phyloP scores from a whole-genome alignment of 2,329 filamentous ascomycete genomes.

The Pseudocercospora musae region DNA sequence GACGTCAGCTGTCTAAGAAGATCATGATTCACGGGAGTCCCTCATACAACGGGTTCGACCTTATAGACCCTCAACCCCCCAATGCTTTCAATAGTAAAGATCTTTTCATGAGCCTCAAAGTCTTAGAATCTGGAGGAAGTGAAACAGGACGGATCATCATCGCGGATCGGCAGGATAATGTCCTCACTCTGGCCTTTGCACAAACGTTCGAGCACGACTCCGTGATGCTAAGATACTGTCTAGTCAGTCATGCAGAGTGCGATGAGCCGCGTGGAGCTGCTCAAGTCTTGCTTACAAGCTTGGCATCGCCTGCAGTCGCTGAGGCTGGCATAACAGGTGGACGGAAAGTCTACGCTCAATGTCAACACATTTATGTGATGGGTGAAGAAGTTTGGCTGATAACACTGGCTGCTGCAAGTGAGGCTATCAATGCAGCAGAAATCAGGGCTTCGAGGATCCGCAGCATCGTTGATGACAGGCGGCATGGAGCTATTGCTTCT shows the following conservation, averaged over 20 bases:
- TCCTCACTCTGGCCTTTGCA: not conserved
- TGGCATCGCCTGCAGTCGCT: not conserved
- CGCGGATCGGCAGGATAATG: not conserved
- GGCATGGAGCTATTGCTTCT: not conserved
- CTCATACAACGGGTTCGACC: not conserved
- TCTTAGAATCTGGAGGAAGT: not conserved
- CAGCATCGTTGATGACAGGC: not conserved
- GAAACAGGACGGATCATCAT: not conserved
- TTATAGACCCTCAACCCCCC: not conserved
- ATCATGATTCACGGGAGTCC: not conserved
- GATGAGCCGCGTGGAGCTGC: not conserved
- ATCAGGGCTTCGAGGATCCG: not conserved
- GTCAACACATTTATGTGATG: not conserved
- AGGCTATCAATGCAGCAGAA: not conserved
- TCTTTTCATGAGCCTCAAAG: not conserved
- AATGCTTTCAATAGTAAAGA: not conserved
- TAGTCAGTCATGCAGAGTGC: not conserved
- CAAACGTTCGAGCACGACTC: not conserved
- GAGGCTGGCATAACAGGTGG: not conserved
- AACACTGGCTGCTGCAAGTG: not conserved
- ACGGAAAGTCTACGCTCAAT: not conserved
- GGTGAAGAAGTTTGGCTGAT: not conserved
- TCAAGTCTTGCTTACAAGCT: not conserved
- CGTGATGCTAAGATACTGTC: not conserved
- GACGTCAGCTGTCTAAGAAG: not conserved